Conservation (phyloP, 352 stramenopile species). For the Globisporangium nagaii region DNA sequence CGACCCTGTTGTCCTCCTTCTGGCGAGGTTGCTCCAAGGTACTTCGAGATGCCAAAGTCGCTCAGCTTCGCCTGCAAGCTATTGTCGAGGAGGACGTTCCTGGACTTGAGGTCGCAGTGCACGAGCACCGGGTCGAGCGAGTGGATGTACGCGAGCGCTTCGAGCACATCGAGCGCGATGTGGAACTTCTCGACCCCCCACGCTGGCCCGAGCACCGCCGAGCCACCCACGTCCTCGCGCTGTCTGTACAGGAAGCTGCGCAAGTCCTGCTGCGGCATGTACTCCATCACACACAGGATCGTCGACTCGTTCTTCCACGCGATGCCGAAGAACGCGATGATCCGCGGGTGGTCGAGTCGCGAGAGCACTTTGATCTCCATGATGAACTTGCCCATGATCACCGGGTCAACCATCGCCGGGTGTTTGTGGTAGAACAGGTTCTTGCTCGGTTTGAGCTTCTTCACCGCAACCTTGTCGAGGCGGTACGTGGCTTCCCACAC, state of each 20-base stretch:
- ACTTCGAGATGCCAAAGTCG: constrained; percentile 24
- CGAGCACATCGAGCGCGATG: constrained; percentile 38
- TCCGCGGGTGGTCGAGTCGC: constrained; percentile 39
- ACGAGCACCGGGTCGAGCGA: constrained; percentile 18
- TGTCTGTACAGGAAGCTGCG: constrained; percentile 15
- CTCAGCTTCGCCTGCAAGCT: constrained; percentile 18
- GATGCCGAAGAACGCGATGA: constrained; percentile 45
- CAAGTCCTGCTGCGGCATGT: constrained; percentile 36
- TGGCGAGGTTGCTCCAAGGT: constrained; percentile 5
- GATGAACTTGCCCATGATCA: constrained; percentile 36
- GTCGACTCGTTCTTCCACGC: constrained; percentile 31
- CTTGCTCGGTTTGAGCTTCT: constrained; percentile 25
- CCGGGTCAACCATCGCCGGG: constrained; percentile 16
- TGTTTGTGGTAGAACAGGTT: constrained; percentile 17
- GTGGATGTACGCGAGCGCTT: constrained; percentile 31
- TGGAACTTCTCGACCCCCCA: constrained; percentile 33
- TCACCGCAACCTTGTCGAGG: constrained; percentile 31
- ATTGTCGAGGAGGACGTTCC: constrained; percentile 19
- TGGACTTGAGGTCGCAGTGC: constrained; percentile 23
- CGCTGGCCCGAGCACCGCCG: background rate
- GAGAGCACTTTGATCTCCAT: constrained; percentile 46
- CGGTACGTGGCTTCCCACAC: constrained; percentile 38
- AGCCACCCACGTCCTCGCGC: background rate
- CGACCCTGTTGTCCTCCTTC: too few relatives aligned
- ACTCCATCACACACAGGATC: constrained; percentile 38